Evolutionary conservation across 2,329 filamentous ascomycete species (phyloP).

Genomic region (Annulohypoxylon truncatum): DNA sequence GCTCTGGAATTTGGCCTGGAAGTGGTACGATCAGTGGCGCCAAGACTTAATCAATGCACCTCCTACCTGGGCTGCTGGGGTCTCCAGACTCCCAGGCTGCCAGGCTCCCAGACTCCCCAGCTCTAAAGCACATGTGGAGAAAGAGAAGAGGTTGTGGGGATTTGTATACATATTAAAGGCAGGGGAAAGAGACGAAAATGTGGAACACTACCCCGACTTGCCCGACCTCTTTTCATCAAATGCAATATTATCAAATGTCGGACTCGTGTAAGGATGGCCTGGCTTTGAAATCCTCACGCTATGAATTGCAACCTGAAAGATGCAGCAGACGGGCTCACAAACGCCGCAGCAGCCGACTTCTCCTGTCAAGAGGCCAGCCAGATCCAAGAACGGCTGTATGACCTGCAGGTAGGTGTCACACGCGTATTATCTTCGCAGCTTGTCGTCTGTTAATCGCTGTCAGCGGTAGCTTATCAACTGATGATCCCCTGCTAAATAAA

Average conservation of each 20-base stretch:
- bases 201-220: constrained; percentile 24
- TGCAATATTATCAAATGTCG: constrained; percentile 12
- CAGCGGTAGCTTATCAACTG: neutral
- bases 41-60: constrained; percentile 13
- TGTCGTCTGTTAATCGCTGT: neutral
- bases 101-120: neutral
- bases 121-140: constrained; percentile 26
- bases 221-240: constrained; percentile 14
- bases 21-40: constrained; percentile 17
- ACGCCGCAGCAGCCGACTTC: constrained; percentile 5
- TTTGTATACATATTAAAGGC: constrained; percentile 12
- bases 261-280: constrained; percentile 10
- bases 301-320: constrained; percentile 9
- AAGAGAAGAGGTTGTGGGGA: constrained; percentile 19
- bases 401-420: constrained; percentile 57
- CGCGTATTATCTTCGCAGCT: constrained; percentile 28
- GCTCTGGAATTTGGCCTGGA: constrained; percentile 23
- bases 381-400: constrained; percentile 58
- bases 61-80: constrained; percentile 15
- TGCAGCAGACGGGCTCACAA: constrained; percentile 19
- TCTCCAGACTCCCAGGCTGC: constrained; percentile 15
- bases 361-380: constrained; percentile 26
- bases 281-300: neutral
- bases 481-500: constrained; percentile 14
- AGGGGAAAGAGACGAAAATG: constrained; percentile 18